Base-by-base conservation (phyloP, 306 rosid genomes). In the Cotoneaster glaucophyllus region DNA sequence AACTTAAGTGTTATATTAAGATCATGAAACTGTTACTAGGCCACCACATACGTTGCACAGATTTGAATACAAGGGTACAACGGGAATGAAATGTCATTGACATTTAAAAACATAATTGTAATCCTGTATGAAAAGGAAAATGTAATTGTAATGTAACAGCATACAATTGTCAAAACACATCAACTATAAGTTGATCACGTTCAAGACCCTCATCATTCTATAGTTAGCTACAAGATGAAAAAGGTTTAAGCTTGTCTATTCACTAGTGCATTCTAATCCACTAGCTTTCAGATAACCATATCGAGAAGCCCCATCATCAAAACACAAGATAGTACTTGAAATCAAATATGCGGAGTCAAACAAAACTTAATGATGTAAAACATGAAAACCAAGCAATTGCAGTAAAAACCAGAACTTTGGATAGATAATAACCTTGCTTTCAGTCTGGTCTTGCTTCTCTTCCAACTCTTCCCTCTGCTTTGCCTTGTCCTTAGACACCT, bases 351-450 rank as follows among this genome's bases (percentile, higher is more conserved):
- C 29, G 29, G 21, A 9, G 48, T n/a, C 22, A 74, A 62, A 74
- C 18, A 74, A 61, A 59, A 64, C 45, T 5, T n/a, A 3, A 41
- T 15, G 56, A 48, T 24, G 56, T 31, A 29, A 59, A 37, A 22
- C 59, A 64, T 69, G 22, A 41, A 14, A 41, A 41, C 45, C 45
- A 41, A 41, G 45, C 45, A 41, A 41, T 41, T 41, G 45, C 3
- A 41, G 14, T 41, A 41, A 12, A 44, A 44, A 44, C 13, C 50
- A 11, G 4, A 44, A 44, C 17, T 12, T 44, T 0, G 5, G 13
- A 44, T 44, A 44, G 74, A 80, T 28, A 74, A 77, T 34, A 73
- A 95, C 98, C 98, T 95, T 95, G 98, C 93, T 92, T 79, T 90
- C 96, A 25, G 84, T 73, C 80, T 69, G 87, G 71, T 11, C 50